These are phyloP conservation scores for Trichoderma brevicompactum DNA, from an alignment of 2,329 filamentous ascomycete species.

Conservation along the genomic window DNA sequence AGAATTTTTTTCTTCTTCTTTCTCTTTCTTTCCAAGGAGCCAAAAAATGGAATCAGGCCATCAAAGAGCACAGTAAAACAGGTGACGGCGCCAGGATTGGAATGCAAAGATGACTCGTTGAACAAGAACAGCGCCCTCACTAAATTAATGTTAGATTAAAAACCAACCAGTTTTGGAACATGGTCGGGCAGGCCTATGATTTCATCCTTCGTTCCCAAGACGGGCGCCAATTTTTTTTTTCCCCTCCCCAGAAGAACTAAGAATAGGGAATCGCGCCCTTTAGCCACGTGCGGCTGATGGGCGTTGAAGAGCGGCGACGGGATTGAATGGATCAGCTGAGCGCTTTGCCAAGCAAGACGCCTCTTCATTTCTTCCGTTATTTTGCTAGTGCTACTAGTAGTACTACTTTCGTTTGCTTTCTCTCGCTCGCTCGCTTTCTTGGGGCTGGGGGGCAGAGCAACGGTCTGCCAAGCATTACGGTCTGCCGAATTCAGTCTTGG, in stretches of 20 bases:
- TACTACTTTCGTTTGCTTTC: too few relatives aligned
- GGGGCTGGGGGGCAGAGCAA: too few relatives aligned
- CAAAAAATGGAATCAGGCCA: too few relatives aligned
- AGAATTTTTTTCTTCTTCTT: too few relatives aligned
- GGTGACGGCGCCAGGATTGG: too few relatives aligned
- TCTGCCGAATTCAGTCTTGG: too few relatives aligned
- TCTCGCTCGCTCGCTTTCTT: background rate
- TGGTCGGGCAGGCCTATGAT: background rate
- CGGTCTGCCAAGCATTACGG: too few relatives aligned
- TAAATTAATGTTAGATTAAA: background rate
- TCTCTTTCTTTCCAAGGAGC: too few relatives aligned
- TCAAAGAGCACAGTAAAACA: too few relatives aligned
- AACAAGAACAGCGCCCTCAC: too few relatives aligned
- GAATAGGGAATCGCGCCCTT: background rate
- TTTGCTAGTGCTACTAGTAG: too few relatives aligned
- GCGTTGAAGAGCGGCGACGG: background rate
- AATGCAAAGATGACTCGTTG: too few relatives aligned
- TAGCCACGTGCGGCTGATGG: constrained; percentile 25
- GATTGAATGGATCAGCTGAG: constrained; percentile 1
- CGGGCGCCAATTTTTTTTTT: background rate
- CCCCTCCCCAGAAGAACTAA: background rate
- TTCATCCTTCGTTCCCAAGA: background rate
- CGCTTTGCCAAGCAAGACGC: background rate
- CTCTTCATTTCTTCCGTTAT: background rate
- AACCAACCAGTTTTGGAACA: background rate